These are phyloP conservation scores for Dothistroma septosporum DNA, from an alignment of 2,329 filamentous ascomycete genomes.

Conservation along the genomic window DNA sequence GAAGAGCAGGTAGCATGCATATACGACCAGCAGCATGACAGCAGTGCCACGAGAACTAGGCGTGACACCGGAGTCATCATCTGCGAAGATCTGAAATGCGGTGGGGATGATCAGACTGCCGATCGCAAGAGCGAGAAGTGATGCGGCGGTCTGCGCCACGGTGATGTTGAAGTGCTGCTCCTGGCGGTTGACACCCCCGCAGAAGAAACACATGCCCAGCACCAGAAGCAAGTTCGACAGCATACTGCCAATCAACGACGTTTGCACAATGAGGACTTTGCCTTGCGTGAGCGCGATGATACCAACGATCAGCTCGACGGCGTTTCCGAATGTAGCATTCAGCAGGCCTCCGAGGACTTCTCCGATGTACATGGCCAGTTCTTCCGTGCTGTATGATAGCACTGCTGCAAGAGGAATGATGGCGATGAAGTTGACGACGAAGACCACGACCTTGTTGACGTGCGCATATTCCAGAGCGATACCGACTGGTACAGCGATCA, in stretches of 20 bases:
- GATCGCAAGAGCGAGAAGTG: constrained; percentile 72
- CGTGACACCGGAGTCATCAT: constrained; percentile 28
- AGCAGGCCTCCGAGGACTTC: constrained; percentile 84
- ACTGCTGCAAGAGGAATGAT: constrained; percentile 86
- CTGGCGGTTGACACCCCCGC: constrained; percentile 70
- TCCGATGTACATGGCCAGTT: constrained; percentile 71
- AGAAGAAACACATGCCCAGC: constrained; percentile 89
- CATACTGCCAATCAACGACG: constrained; percentile 86
- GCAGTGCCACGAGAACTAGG: constrained; percentile 66
- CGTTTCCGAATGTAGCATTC: constrained; percentile 82
- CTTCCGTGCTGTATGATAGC: constrained; percentile 84
- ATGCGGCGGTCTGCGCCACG: constrained; percentile 84
- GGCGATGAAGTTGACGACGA: constrained; percentile 88
- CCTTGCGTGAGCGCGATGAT: constrained; percentile 72
- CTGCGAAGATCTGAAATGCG: constrained; percentile 62
- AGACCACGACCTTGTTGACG: constrained; percentile 57
- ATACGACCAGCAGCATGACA: constrained; percentile 78
- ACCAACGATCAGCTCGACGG: constrained; percentile 53
- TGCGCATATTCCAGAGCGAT: constrained; percentile 65
- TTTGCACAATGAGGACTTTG: constrained; percentile 83
- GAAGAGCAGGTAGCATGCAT: constrained; percentile 80
- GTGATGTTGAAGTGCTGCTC: constrained; percentile 91
- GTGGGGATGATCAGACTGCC: constrained; percentile 84
- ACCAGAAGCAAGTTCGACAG: constrained; percentile 86
- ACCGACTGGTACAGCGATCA: constrained; percentile 73